Evolutionary conservation across 306 rosid species (phyloP), one percentile per base, ranked within the genome.

Genomic region (Rosa chinensis): DNA sequence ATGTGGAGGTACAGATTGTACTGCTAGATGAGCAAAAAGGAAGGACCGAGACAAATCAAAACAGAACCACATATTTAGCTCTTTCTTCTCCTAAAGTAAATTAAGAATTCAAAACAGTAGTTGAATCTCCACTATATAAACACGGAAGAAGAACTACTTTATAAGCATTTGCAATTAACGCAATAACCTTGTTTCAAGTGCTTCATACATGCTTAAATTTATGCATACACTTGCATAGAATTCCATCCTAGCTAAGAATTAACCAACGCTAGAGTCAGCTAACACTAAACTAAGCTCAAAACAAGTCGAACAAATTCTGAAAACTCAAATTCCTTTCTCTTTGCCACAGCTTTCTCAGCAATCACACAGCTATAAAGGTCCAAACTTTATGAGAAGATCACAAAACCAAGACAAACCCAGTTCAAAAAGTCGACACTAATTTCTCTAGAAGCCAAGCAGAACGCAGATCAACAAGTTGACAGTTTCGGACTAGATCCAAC

Each of bases 401-500:
- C 58, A 68, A 71, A 81, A 77, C 58, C 47, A 84, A 76, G 59
- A 35, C 39, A 74, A 80, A 73, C 75, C 78, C 68, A 77, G 37
- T 47, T 82, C 4, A 11, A 71, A 77, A 81, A 82, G 70, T 71
- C 35, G 32, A 28, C 28, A 63, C 66, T 10, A 67, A 5, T 78
- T 43, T 37, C 48, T 5, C 49, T 23, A 45, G 64, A 21, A 47
- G 74, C 47, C 23, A 79, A 75, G 66, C n/a, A 75, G 45, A 71
- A 35, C 74, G 79, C 76, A 78, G 42, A 49, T 74, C 73, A 83
- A 28, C 32, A 28, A 28, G 32, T 28, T 2, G 50, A 47, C 32
- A 28, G 9, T 72, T 71, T n/a, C 6, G 44, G 20, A 82, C 78
- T 81, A 86, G 89, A 91, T 91, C 90, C 87, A 74, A 23, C 66